phyloP scores from a whole-genome alignment of 2,329 filamentous ascomycete species.

The Ophiostoma quercus region DNA sequence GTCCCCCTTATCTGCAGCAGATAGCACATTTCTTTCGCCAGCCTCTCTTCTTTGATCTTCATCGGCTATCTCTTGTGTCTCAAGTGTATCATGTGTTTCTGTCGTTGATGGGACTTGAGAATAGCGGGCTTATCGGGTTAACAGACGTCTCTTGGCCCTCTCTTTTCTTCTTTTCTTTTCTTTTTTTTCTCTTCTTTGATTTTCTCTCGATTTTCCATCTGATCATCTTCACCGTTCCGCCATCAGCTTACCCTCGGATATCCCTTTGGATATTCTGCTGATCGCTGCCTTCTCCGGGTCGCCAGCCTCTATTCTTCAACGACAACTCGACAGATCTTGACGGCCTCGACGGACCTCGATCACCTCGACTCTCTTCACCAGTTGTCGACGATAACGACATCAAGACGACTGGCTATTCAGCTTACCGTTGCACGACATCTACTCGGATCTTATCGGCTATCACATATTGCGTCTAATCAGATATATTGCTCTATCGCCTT shows the following conservation, averaged over 20 bases:
- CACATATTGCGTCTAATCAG: not conserved
- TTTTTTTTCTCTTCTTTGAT: not conserved
- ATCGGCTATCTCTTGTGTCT: not conserved
- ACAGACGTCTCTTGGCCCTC: not conserved
- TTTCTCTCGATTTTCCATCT: not conserved
- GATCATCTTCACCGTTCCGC: not conserved
- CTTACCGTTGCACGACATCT: not conserved
- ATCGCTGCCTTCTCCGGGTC: not conserved
- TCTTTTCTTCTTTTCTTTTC: not conserved
- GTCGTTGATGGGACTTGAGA: not conserved
- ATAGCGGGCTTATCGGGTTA: not conserved
- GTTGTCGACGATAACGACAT: not conserved
- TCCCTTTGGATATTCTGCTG: not conserved
- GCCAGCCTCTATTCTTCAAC: not conserved
- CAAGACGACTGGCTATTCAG: not conserved
- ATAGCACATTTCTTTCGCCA: slow-evolving; percentile 2
- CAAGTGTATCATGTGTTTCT: not conserved
- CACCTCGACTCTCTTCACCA: too few species aligned
- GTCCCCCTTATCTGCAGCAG: not conserved
- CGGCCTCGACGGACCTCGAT: too few species aligned
- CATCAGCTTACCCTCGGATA: not conserved
- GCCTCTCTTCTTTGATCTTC: not conserved
- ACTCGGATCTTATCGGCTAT: slow-evolving; percentile 1
- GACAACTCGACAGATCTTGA: too few species aligned
- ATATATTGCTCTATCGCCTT: not conserved